Conservation (phyloP, 345 rosid genomes). For the Hibiscus tridactylites region DNA sequence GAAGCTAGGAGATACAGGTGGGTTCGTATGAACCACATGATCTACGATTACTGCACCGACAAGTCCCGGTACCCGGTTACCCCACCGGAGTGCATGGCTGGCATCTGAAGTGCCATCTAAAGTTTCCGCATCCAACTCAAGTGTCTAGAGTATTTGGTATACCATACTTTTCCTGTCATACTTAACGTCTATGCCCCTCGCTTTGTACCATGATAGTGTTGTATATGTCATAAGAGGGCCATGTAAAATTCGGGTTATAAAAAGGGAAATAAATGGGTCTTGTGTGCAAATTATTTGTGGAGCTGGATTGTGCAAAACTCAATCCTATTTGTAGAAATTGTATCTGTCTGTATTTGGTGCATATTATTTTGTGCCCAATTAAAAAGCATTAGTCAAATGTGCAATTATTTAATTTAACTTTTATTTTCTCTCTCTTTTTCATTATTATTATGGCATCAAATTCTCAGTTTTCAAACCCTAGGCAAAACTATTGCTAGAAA, state of each 20-base stretch:
- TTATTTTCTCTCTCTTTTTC: too few species aligned
- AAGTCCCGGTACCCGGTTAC: conserved; percentile 63
- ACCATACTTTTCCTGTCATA: neutral
- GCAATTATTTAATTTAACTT: too few species aligned
- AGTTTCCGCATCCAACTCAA: neutral
- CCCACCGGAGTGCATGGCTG: conserved; percentile 74
- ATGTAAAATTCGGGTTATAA: conserved; percentile 4
- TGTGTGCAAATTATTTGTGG: neutral
- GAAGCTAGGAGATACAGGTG: conserved; percentile 79
- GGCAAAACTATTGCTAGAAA: neutral
- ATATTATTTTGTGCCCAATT: too few species aligned
- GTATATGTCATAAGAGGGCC: neutral
- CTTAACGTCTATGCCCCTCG: conserved; percentile 6
- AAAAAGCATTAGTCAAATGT: too few species aligned
- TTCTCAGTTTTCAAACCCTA: neutral
- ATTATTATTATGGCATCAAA: too few species aligned
- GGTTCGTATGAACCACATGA: conserved; percentile 92
- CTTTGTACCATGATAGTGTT: neutral
- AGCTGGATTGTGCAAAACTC: too few species aligned
- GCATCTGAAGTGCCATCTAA: conserved; percentile 29
- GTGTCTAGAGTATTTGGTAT: conserved; percentile 2
- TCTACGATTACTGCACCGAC: conserved; percentile 83
- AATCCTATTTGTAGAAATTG: too few species aligned
- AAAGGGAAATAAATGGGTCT: conserved; percentile 5
- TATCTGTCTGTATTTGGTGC: too few species aligned